Base-by-base conservation (phyloP, 352 stramenopile genomes). In the Pythium sp. region DNA sequence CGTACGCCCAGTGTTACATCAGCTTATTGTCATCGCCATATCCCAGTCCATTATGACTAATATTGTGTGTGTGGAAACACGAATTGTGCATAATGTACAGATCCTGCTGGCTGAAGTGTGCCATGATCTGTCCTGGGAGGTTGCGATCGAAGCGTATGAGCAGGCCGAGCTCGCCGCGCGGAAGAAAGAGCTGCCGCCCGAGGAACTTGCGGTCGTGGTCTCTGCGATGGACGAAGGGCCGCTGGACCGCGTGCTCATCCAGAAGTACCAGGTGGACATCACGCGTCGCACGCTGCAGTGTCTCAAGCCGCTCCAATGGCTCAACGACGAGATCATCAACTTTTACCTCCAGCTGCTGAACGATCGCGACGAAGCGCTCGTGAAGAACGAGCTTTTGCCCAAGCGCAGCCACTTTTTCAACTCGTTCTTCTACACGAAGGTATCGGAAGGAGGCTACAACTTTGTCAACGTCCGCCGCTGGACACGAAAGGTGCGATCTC, bases 281-380 rank as follows among this genome's bases (percentile, higher is more conserved):
- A 92, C 82, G 14, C 85, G 88, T 7, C 75, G 77, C 54, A 79
- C 90, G 43, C 67, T 95, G 67, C 85, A 93, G 64, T 92, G 84
- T 47, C 72, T 95, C 43, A 73, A 88, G 20, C 86, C 86, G 9
- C 51, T 72, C 30, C 72, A 77, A 56, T 95, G 88, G 88, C 72
- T 95, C 36, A 95, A 95, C 63, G 88, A 95, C 58, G 88, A 92
- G 82, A 72, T 95, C 59, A 93, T 95, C 66, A 95, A 95, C 66
- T 95, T 95, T 81, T 95, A 86, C 68, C 88, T 93, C 68, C 78
- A 94, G 67, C 59, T 95, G 72, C 79, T 95, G 56, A 83, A 68
- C 22, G 85, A 94, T 49, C 84, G 86, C 38, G 87, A 95, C 57
- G 77, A 78, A 62, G 73, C 65, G 34, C 69, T 95, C 0, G 82